These are phyloP conservation scores for Craspedostauros australis DNA, from an alignment of 108 stramenopile species.

Conservation along the genomic window DNA sequence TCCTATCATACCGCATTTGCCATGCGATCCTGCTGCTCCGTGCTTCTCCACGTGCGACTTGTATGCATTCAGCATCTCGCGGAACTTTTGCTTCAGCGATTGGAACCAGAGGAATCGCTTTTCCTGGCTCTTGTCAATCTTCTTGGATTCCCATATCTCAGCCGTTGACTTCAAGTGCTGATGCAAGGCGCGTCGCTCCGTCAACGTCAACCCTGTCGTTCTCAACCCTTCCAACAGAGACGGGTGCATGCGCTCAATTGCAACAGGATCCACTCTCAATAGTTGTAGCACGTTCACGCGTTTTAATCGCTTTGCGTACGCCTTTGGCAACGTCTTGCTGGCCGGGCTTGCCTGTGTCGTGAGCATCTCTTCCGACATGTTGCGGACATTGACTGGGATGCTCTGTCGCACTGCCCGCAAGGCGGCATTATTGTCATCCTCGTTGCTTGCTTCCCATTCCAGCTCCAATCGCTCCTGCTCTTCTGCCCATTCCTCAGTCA, in stretches of 20 bases:
- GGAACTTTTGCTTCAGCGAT: constrained; percentile 4
- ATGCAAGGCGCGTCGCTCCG: constrained; percentile 17
- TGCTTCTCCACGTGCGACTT: constrained; percentile 1
- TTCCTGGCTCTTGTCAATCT: neutral
- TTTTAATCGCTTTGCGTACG: constrained; percentile 10
- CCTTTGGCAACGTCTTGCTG: constrained; percentile 3
- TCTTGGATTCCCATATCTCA: neutral
- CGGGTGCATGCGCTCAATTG: constrained; percentile 12
- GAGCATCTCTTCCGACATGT: neutral
- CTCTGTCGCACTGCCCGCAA: constrained; percentile 3
- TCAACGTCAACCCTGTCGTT: constrained; percentile 17
- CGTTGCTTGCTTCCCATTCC: constrained; percentile 8
- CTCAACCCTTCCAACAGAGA: constrained; percentile 8
- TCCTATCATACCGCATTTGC: constrained; percentile 4
- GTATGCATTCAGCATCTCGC: neutral
- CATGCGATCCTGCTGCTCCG: constrained; percentile 4
- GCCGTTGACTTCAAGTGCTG: neutral
- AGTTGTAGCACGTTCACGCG: constrained; percentile 13
- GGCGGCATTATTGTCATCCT: constrained; percentile 5
- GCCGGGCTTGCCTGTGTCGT: no score
- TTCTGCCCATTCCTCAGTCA: constrained; percentile 10
- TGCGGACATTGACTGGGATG: constrained; percentile 18
- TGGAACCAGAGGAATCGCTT: constrained; percentile 7
- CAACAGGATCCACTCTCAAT: constrained; percentile 4
- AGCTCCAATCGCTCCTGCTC: constrained; percentile 1